Evolutionary conservation across 768 basidiomycete species (phyloP).

Genomic region (Termitomyces sp.): DNA sequence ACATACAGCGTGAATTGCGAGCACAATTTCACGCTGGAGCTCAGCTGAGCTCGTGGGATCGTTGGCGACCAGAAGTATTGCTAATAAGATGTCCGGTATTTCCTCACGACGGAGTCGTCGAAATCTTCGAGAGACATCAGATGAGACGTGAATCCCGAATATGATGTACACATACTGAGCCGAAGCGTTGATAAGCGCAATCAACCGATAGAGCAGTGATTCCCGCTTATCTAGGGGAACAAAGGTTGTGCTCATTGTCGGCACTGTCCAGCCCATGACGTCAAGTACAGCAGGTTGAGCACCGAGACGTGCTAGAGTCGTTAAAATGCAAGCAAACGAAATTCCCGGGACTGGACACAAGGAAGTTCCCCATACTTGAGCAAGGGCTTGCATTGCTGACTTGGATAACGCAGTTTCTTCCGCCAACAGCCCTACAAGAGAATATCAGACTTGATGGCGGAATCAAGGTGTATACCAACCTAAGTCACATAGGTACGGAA

Average conservation of each 20-base stretch:
- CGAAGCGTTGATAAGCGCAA: slow-evolving; percentile 35
- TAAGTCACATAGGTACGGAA: slow-evolving; percentile 36
- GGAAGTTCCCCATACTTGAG: slow-evolving; percentile 24
- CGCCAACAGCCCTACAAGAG: slow-evolving; percentile 22
- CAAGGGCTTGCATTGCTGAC: slow-evolving; percentile 28
- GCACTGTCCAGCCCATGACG: slow-evolving; percentile 24
- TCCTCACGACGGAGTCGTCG: slow-evolving; percentile 31
- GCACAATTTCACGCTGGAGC: slow-evolving; percentile 39
- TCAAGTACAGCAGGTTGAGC: slow-evolving; percentile 31
- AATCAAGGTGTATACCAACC: slow-evolving; percentile 24
- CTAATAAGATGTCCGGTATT: slow-evolving; percentile 41
- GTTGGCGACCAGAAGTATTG: slow-evolving; percentile 50
- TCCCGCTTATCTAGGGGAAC: slow-evolving; percentile 21
- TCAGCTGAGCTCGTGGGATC: slow-evolving; percentile 44
- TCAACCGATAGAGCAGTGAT: slow-evolving; percentile 32
- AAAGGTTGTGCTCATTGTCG: slow-evolving; percentile 4
- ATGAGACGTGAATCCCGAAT: background rate
- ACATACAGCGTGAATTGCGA: slow-evolving; percentile 43
- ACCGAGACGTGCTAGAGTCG: slow-evolving; percentile 38
- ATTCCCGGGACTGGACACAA: slow-evolving; percentile 20
- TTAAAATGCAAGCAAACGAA: slow-evolving; percentile 28
- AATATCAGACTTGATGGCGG: slow-evolving; percentile 1
- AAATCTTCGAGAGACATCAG: slow-evolving; percentile 21
- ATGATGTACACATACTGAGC: slow-evolving; percentile 35
- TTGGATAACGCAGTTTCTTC: slow-evolving; percentile 13